Evolutionary conservation across 305 asterid genomes (phyloP).

Genomic region (Ilex paraguariensis): DNA sequence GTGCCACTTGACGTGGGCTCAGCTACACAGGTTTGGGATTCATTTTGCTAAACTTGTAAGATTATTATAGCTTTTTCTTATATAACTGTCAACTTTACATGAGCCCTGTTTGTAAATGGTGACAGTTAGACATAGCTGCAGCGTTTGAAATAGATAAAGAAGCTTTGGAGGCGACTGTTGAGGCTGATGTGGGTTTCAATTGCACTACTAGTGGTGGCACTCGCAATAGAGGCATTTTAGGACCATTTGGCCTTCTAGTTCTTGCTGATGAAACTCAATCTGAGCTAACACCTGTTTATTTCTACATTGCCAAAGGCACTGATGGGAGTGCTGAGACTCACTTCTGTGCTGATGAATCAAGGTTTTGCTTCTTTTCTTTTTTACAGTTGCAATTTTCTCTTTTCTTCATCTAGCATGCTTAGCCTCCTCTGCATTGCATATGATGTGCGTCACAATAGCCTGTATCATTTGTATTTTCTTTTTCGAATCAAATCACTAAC

Average conservation of each 20-base stretch:
- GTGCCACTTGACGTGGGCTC: constrained; percentile 41
- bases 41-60: not conserved
- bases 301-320: constrained; percentile 53
- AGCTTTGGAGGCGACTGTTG: constrained; percentile 24
- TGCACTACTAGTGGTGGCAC: constrained; percentile 76
- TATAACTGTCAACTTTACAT: not conserved
- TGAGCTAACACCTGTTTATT: constrained; percentile 75
- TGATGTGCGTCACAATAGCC: not conserved
- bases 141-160: constrained; percentile 51
- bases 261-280: constrained; percentile 48
- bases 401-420: not conserved
- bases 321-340: constrained; percentile 47
- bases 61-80: not conserved
- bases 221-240: constrained; percentile 59
- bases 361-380: constrained; percentile 35
- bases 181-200: constrained; percentile 28
- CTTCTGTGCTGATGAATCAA: constrained; percentile 64
- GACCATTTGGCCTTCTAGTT: constrained; percentile 81
- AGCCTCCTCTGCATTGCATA: not conserved
- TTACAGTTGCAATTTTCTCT: not conserved
- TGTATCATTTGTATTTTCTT: not conserved
- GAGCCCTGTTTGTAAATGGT: not conserved
- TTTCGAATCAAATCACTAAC: not conserved
- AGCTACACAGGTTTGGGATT: constrained; percentile 47
- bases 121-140: constrained; percentile 69